A percentile compares a stretch with the other conserved stretches of the same genome.
Evolutionary conservation across 2,329 filamentous ascomycete species (phyloP).

Genomic region (Calonectria fujianensis): DNA sequence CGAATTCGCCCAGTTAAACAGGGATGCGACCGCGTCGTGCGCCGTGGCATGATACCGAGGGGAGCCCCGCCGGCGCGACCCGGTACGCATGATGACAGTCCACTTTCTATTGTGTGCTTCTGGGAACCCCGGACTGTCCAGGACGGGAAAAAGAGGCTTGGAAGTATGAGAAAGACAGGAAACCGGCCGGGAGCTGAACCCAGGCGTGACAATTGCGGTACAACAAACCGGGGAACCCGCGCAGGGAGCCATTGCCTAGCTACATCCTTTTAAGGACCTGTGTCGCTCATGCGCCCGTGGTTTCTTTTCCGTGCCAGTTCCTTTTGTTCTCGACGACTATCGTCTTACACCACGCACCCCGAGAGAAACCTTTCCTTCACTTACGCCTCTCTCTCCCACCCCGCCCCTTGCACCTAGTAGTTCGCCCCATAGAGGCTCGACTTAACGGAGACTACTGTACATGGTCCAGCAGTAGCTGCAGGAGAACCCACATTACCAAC

Average conservation of each 20-base stretch:
- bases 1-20: constrained; percentile 26
- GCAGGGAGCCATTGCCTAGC: constrained; percentile 6
- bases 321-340: constrained; percentile 9
- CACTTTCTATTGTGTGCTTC: constrained; percentile 46
- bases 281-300: constrained; percentile 51
- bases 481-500: constrained; percentile 34
- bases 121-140: constrained; percentile 34
- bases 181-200: constrained; percentile 25
- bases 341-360: constrained; percentile 18
- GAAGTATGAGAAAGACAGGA: constrained; percentile 17
- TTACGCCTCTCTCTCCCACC: constrained; percentile 18
- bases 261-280: constrained; percentile 49
- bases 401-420: constrained; percentile 20
- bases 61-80: constrained; percentile 51
- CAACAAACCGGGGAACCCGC: constrained; percentile 37
- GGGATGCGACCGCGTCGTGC: constrained; percentile 40
- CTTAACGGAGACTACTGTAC: constrained; percentile 36
- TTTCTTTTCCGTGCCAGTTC: constrained; percentile 24
- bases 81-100: constrained; percentile 54
- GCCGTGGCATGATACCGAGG: constrained; percentile 54
- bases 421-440: constrained; percentile 36
- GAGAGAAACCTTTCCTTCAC: constrained; percentile 22
- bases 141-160: constrained; percentile 19
- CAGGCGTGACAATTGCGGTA: constrained; percentile 24
- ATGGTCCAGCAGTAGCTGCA: constrained; percentile 35